Evolutionary conservation across 1,284 basidiomycete species (phyloP).

Genomic region (Trametes hirsuta): DNA sequence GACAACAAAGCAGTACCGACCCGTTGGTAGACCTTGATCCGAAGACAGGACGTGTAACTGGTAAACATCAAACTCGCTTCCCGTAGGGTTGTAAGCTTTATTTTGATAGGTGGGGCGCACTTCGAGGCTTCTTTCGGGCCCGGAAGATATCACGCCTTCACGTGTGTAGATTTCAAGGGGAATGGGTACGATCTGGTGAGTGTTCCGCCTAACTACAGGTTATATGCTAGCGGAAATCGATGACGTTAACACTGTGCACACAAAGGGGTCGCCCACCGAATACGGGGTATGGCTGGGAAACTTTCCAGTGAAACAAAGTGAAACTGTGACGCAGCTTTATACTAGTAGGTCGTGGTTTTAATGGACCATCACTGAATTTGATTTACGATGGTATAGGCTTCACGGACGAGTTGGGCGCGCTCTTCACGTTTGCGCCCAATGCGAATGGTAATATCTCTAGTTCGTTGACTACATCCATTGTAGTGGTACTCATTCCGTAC

Average conservation of each 20-base stretch:
- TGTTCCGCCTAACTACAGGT: not conserved
- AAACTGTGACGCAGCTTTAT: constrained; percentile 51
- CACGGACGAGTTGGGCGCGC: constrained; percentile 46
- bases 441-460: constrained; percentile 23
- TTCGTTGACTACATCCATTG: not conserved
- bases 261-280: constrained; percentile 43
- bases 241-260: too few relatives aligned
- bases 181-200: constrained; percentile 47
- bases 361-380: constrained; percentile 27
- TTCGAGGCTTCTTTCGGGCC: constrained; percentile 57
- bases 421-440: constrained; percentile 53
- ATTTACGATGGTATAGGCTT: not conserved
- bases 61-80: constrained; percentile 16
- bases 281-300: constrained; percentile 59
- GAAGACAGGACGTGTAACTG: constrained; percentile 47
- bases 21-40: constrained; percentile 50
- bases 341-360: constrained; percentile 38
- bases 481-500: not conserved
- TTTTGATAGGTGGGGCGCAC: constrained; percentile 36
- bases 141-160: constrained; percentile 58
- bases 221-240: too few relatives aligned
- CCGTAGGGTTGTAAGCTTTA: not conserved
- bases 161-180: constrained; percentile 63
- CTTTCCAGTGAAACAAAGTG: constrained; percentile 49
- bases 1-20: constrained; percentile 51